These are phyloP conservation scores for Arthromyces matolae DNA, from an alignment of 768 basidiomycete species.

Conservation along the genomic window DNA sequence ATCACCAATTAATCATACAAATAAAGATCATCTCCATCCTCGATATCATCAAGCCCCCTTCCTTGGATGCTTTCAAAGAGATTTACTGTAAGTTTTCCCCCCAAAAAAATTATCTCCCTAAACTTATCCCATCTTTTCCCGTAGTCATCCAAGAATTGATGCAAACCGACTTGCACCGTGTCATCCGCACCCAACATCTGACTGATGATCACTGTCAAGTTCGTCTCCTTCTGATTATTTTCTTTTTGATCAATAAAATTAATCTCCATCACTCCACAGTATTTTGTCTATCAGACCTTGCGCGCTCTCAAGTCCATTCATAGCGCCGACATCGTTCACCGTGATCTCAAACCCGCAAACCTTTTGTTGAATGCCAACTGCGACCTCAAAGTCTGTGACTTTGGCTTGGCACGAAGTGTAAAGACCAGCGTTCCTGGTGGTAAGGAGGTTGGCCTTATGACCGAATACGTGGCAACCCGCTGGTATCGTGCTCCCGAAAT, in stretches of 20 bases:
- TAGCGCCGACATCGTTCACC: slow-evolving; percentile 92
- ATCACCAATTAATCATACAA: slow-evolving; percentile 3
- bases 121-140: too few relatives aligned
- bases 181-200: slow-evolving; percentile 85
- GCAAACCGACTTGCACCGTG: slow-evolving; percentile 89
- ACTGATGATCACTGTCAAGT: slow-evolving; percentile 90
- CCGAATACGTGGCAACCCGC: slow-evolving; percentile 95
- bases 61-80: slow-evolving; percentile 76
- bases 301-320: slow-evolving; percentile 95
- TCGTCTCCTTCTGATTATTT: slow-evolving; percentile 11
- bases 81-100: slow-evolving; percentile 73
- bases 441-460: slow-evolving; percentile 87
- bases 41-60: slow-evolving; percentile 82
- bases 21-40: slow-evolving; percentile 85
- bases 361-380: slow-evolving; percentile 94
- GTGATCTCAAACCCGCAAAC: slow-evolving; percentile 96
- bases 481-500: slow-evolving; percentile 99
- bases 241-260: background rate
- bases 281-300: slow-evolving; percentile 91
- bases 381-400: slow-evolving; percentile 93
- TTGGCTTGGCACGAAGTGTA: slow-evolving; percentile 86
- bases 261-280: slow-evolving; percentile 48
- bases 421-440: slow-evolving; percentile 82
- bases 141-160: slow-evolving; percentile 85
- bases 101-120: too few relatives aligned